Conservation (phyloP, 176 grass and related monocot genomes). For the Alopecurus myosuroides region DNA sequence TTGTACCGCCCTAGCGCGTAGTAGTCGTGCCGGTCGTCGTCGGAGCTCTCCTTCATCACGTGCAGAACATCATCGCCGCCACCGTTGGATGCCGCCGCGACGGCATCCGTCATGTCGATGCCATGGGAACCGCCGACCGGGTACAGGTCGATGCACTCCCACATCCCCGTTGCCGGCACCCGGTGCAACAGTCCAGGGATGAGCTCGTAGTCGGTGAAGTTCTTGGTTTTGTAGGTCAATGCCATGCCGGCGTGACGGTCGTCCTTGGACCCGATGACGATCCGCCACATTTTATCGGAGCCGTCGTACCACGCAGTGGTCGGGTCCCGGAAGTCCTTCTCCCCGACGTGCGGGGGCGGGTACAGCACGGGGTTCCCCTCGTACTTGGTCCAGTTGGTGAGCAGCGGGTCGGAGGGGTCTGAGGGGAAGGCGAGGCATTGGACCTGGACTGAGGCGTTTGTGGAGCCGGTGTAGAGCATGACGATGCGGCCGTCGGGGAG, state of each 20-base stretch:
- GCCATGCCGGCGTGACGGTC: no score
- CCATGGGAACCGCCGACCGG: no score
- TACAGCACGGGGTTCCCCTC: slow-evolving; percentile 58
- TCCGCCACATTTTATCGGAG: neutral
- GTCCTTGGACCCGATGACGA: slow-evolving; percentile 10
- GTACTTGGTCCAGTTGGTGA: slow-evolving; percentile 67
- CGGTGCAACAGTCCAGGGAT: no score
- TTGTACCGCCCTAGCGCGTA: no score
- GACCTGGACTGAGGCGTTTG: slow-evolving; percentile 61
- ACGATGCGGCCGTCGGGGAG: slow-evolving; percentile 50
- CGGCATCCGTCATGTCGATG: no score
- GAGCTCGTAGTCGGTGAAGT: no score
- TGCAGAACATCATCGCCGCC: no score
- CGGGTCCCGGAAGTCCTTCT: slow-evolving; percentile 74
- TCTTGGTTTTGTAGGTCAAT: neutral
- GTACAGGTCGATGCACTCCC: no score
- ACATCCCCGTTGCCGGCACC: neutral
- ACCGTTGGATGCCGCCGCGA: no score
- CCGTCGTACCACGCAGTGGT: slow-evolving; percentile 56
- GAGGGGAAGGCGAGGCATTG: slow-evolving; percentile 71
- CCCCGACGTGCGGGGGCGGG: slow-evolving; percentile 35
- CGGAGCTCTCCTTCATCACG: no score
- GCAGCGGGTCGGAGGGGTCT: slow-evolving; percentile 57
- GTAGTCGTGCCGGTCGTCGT: slow-evolving; percentile 79
- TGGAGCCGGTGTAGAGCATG: slow-evolving; percentile 85